Evolutionary conservation across 495 filamentous ascomycete species (phyloP).

Genomic region (Neurospora terricola): DNA sequence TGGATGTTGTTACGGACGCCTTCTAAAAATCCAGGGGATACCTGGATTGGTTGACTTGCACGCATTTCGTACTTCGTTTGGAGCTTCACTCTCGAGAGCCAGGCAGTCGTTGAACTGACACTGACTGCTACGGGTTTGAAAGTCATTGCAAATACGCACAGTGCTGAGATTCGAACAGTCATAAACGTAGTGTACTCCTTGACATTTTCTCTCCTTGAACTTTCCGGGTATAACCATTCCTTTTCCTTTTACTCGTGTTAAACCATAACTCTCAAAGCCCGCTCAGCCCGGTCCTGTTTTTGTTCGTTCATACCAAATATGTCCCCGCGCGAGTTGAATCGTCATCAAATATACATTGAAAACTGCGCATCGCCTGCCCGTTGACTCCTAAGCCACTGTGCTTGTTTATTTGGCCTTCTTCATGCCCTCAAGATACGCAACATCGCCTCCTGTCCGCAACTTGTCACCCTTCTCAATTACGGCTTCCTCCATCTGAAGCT

Average conservation of each 20-base stretch:
- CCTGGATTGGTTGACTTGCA: not conserved
- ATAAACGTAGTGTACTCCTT: not conserved
- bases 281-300: not conserved
- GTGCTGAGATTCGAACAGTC: not conserved
- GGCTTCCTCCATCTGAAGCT: conserved; percentile 50
- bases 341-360: not conserved
- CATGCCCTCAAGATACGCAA: conserved; percentile 47
- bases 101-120: not conserved
- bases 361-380: not conserved
- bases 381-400: not conserved
- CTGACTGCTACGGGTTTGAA: not conserved
- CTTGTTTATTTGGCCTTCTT: conserved; percentile 5
- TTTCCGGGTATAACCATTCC: not conserved
- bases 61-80: not conserved
- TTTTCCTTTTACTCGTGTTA: not conserved
- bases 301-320: not conserved
- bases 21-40: not conserved
- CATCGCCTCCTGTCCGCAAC: conserved; percentile 57
- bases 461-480: conserved; percentile 55
- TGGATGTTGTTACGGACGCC: not conserved
- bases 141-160: not conserved
- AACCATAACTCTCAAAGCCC: not conserved
- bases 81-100: not conserved
- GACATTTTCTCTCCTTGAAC: not conserved
- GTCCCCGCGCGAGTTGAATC: not conserved